Percentiles rank a stretch among this genome's conserved stretches.
Conservation (phyloP, 495 filamentous ascomycete genomes). For the Podospora pseudocomata region DNA sequence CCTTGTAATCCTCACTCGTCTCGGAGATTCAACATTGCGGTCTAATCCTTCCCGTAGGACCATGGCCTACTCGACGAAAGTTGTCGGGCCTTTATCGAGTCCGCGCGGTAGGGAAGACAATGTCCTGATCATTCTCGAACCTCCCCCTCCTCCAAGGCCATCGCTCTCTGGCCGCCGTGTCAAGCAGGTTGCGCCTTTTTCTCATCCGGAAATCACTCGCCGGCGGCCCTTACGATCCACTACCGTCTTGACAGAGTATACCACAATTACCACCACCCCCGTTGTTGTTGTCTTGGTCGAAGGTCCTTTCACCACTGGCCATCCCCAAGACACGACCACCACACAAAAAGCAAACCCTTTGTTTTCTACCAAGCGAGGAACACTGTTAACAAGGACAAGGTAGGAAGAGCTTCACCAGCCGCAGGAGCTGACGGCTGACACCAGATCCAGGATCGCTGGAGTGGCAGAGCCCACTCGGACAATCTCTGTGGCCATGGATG, state of each 20-base stretch:
- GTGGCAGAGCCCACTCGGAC: not conserved
- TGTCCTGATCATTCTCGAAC: not conserved
- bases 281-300: not conserved
- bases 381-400: not conserved
- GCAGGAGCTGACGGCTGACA: not conserved
- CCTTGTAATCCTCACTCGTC: not conserved
- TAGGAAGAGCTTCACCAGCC: not conserved
- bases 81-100: not conserved
- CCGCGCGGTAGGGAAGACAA: slow-evolving; percentile 3
- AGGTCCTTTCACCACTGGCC: not conserved
- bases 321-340: not conserved
- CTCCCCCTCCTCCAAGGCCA: not conserved
- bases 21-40: not conserved
- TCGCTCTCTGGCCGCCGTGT: not conserved
- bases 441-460: not conserved
- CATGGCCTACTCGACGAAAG: slow-evolving; percentile 3
- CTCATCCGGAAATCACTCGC: not conserved
- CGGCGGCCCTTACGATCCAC: not conserved
- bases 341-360: not conserved
- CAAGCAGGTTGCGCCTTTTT: not conserved
- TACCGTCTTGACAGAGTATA: slow-evolving; percentile 5
- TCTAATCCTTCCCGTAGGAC: not conserved
- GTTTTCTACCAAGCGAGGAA: not conserved
- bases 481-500: slow-evolving; percentile 1
- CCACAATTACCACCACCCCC: not conserved